These are phyloP conservation scores for Candida nitratophila DNA, from an alignment of 805 yeast species.

Conservation along the genomic window DNA sequence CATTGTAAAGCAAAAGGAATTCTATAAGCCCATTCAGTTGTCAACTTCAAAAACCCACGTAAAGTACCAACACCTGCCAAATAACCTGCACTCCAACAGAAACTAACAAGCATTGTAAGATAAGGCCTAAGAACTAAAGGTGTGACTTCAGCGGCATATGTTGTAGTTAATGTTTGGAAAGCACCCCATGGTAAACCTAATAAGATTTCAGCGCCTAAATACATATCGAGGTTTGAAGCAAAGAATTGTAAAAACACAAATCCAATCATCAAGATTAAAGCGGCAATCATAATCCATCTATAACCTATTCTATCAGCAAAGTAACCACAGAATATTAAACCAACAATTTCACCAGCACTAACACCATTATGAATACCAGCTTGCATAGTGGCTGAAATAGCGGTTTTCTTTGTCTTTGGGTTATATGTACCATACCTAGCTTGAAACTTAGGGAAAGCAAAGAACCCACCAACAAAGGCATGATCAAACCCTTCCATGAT, in stretches of 20 bases:
- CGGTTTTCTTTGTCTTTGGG: conserved; percentile 19
- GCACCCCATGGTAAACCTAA: conserved; percentile 49
- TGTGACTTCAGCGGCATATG: conserved; percentile 51
- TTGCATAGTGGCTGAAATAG: conserved; percentile 36
- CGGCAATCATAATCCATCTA: conserved; percentile 29
- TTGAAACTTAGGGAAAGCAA: conserved; percentile 29
- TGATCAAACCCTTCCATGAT: conserved; percentile 39
- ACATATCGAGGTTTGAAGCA: conserved; percentile 29
- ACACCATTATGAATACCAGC: conserved; percentile 29
- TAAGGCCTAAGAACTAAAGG: too few species aligned
- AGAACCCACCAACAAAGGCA: conserved; percentile 28
- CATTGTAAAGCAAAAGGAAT: conserved; percentile 56
- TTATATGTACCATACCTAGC: conserved; percentile 25
- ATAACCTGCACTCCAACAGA: conserved; percentile 47
- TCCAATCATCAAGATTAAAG: conserved; percentile 21
- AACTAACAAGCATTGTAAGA: conserved; percentile 28
- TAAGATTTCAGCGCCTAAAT: conserved; percentile 36
- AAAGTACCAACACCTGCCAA: conserved; percentile 46
- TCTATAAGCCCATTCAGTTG: conserved; percentile 15
- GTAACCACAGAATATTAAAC: conserved; percentile 33
- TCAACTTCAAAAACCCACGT: too few species aligned
- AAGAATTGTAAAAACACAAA: conserved; percentile 34
- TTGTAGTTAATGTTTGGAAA: conserved; percentile 42
- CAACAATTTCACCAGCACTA: conserved; percentile 22
- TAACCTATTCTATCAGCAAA: conserved; percentile 36